Conservation (phyloP, 2,329 filamentous ascomycete species). For the Hypomyces rosellus region DNA sequence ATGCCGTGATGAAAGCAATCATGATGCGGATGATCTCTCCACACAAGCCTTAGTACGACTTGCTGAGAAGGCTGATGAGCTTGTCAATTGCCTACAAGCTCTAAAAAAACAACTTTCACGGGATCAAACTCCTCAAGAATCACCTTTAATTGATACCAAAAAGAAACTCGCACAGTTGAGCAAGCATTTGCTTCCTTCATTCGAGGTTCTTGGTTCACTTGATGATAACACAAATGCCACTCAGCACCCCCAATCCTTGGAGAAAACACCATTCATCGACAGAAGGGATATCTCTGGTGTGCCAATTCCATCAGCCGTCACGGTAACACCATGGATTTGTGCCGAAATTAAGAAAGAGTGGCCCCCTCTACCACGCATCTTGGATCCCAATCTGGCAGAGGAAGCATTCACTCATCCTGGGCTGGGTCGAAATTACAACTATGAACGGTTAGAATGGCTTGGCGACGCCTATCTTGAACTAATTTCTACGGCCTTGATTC, state of each 20-base stretch:
- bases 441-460: constrained; percentile 82
- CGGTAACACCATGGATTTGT: constrained; percentile 42
- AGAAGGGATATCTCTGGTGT: background rate
- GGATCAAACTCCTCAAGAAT: constrained; percentile 3
- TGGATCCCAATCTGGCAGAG: constrained; percentile 51
- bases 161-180: constrained; percentile 15
- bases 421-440: constrained; percentile 36
- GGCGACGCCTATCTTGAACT: constrained; percentile 83
- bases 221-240: background rate
- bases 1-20: background rate
- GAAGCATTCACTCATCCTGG: constrained; percentile 64
- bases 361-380: constrained; percentile 56
- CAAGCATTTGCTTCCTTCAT: constrained; percentile 22
- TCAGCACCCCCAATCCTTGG: background rate
- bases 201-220: constrained; percentile 13
- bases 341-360: constrained; percentile 41
- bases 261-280: constrained; percentile 11
- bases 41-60: constrained; percentile 4
- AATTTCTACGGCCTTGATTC: constrained; percentile 69
- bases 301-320: constrained; percentile 9
- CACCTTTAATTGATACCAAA: constrained; percentile 9
- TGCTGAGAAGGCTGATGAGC: constrained; percentile 25
- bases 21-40: background rate
- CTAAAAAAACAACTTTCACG: constrained; percentile 23
- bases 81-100: constrained; percentile 32